Percentiles rank a stretch among this genome's conserved stretches.
These are phyloP conservation scores for Corchorus capsularis DNA, from an alignment of 345 rosid genomes.

Conservation along the genomic window DNA sequence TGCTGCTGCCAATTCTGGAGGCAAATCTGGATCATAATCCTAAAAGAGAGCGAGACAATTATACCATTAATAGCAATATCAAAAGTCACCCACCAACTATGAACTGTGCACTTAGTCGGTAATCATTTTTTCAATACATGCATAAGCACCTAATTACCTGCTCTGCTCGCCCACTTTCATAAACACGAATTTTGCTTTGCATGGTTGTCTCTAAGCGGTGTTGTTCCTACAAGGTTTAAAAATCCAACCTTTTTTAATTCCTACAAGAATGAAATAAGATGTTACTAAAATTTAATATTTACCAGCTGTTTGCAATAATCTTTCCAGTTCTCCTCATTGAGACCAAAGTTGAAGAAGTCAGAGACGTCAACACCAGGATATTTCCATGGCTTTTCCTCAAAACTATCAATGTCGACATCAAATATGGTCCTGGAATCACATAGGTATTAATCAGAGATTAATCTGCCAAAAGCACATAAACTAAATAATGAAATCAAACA, in stretches of 20 bases:
- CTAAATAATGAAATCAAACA: background rate
- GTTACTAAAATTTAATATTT: constrained; percentile 34
- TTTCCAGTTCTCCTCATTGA: constrained; percentile 98
- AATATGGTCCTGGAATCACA: constrained; percentile 81
- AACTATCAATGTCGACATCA: constrained; percentile 88
- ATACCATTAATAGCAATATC: background rate
- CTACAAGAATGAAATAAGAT: constrained; percentile 13
- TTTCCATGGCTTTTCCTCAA: constrained; percentile 99
- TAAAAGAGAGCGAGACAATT: constrained; percentile 32
- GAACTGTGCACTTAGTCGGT: background rate
- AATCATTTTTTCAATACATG: background rate
- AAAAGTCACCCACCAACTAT: background rate
- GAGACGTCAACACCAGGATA: constrained; percentile 74
- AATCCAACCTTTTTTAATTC: constrained; percentile 26
- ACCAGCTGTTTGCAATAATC: constrained; percentile 97
- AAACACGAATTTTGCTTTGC: constrained; percentile 98
- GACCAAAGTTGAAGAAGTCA: constrained; percentile 92
- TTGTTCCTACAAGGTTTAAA: constrained; percentile 66
- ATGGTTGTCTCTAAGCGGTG: constrained; percentile 86
- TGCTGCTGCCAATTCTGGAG: constrained; percentile 98
- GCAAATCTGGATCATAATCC: constrained; percentile 97
- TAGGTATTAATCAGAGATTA: constrained; percentile 17
- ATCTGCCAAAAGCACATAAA: background rate
- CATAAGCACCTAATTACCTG: constrained; percentile 55
- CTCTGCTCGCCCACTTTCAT: constrained; percentile 93